These are phyloP conservation scores for Phycomyces blakesleeanus DNA, from an alignment of 192 early-diverging fungal species.

Conservation along the genomic window DNA sequence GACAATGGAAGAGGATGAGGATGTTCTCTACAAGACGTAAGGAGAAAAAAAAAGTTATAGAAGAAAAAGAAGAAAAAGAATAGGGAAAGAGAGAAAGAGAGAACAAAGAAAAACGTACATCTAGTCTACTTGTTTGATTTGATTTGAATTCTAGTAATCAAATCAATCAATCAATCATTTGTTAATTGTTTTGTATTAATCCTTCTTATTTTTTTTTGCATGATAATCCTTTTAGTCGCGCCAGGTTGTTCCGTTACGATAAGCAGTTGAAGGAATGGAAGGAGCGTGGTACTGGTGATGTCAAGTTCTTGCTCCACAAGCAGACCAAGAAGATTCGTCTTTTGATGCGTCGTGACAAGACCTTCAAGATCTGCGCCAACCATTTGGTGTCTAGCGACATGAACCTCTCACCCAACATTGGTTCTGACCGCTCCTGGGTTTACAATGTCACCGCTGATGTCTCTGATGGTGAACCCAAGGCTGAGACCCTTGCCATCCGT, in stretches of 20 bases:
- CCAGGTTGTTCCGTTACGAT: constrained; percentile 98
- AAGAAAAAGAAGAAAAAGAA: background rate
- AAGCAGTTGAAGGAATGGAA: constrained; percentile 94
- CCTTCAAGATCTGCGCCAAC: constrained; percentile 98
- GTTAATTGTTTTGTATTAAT: too few species aligned
- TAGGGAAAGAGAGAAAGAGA: too few species aligned
- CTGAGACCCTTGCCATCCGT: constrained; percentile 90
- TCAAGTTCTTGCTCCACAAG: constrained; percentile 95
- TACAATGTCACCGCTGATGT: constrained; percentile 89
- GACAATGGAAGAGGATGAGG: constrained; percentile 96
- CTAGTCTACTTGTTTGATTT: too few species aligned
- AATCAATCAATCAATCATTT: too few species aligned
- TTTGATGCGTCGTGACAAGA: constrained; percentile 99
- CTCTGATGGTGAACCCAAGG: constrained; percentile 81
- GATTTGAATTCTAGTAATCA: too few species aligned
- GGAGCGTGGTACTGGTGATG: constrained; percentile 98
- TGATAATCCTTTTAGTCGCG: constrained; percentile 72
- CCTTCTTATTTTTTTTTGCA: too few species aligned
- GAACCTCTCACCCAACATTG: constrained; percentile 90
- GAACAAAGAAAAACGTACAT: too few species aligned
- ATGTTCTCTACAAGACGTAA: constrained; percentile 85
- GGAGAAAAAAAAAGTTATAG: constrained; percentile 1
- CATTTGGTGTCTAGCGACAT: constrained; percentile 89
- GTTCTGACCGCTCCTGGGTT: constrained; percentile 98
- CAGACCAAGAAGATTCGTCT: constrained; percentile 83